These are phyloP conservation scores for Kazachstania africana DNA, from an alignment of 805 yeast species.

Conservation along the genomic window DNA sequence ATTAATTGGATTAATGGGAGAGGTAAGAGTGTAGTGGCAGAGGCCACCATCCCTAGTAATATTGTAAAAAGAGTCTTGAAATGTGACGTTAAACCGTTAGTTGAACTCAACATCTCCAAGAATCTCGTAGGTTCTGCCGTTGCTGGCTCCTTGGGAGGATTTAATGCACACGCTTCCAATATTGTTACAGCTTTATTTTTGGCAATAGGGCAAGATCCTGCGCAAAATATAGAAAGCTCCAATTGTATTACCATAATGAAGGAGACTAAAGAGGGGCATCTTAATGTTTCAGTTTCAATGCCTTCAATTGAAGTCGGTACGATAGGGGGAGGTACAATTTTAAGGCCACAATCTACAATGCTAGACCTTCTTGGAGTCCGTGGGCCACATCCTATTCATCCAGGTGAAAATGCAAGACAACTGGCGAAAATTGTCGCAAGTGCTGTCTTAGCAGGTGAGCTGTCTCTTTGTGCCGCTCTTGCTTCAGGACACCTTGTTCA, in stretches of 20 bases:
- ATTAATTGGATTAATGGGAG: conserved; percentile 99
- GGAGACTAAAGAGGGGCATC: conserved; percentile 67
- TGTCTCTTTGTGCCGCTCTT: conserved; percentile 87
- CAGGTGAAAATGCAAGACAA: conserved; percentile 92
- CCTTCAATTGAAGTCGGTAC: conserved; percentile 99
- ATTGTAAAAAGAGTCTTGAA: conserved; percentile 75
- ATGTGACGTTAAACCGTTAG: conserved; percentile 85
- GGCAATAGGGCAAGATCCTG: conserved; percentile 99
- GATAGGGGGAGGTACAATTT: conserved; percentile 96
- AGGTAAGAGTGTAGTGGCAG: conserved; percentile 96
- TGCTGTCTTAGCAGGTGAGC: conserved; percentile 91
- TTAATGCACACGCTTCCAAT: conserved; percentile 97
- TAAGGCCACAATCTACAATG: conserved; percentile 96
- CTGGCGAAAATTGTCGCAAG: conserved; percentile 88
- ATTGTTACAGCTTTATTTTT: conserved; percentile 86
- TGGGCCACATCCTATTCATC: conserved; percentile 88
- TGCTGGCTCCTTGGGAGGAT: conserved; percentile 98
- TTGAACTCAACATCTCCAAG: conserved; percentile 78
- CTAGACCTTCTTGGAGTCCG: conserved; percentile 85
- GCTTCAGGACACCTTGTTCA: conserved; percentile 98
- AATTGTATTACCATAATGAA: conserved; percentile 95
- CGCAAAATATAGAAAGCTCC: conserved; percentile 95
- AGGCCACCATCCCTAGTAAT: conserved; percentile 76
- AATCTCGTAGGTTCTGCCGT: conserved; percentile 93
- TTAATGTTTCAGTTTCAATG: conserved; percentile 94